Conservation (phyloP, 805 yeast species). For the Ogataea nitratoaversa region DNA sequence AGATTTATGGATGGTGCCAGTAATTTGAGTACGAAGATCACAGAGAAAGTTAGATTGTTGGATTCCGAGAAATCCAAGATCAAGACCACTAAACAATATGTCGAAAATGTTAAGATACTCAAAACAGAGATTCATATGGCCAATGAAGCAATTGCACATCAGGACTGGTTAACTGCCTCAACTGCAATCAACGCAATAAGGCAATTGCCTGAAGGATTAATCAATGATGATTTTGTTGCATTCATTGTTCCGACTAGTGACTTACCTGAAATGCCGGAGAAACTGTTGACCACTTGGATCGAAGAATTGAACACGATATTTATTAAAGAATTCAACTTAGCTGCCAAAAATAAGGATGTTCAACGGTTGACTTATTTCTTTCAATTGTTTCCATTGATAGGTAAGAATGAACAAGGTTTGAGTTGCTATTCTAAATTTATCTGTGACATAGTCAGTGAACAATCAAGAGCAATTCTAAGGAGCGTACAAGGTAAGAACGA, state of each 20-base stretch:
- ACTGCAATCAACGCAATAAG: constrained; percentile 52
- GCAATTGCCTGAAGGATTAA: constrained; percentile 48
- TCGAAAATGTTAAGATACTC: constrained; percentile 59
- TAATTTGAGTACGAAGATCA: constrained; percentile 59
- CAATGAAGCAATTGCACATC: constrained; percentile 59
- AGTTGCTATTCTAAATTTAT: constrained; percentile 81
- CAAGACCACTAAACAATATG: constrained; percentile 56
- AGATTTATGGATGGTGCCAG: constrained; percentile 56
- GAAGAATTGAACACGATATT: constrained; percentile 55
- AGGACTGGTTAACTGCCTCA: constrained; percentile 79
- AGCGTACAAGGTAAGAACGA: constrained; percentile 33
- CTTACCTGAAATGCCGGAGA: constrained; percentile 72
- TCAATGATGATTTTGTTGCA: constrained; percentile 65
- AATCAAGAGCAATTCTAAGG: constrained; percentile 64
- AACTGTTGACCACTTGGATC: constrained; percentile 54
- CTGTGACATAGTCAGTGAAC: constrained; percentile 76
- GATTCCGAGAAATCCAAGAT: constrained; percentile 71
- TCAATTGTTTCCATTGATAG: constrained; percentile 82
- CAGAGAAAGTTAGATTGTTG: constrained; percentile 62
- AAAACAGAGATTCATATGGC: constrained; percentile 64
- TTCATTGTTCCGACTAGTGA: constrained; percentile 83
- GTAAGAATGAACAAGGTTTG: constrained; percentile 66
- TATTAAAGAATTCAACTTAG: constrained; percentile 58
- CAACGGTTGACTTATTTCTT: constrained; percentile 72
- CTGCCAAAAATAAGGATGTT: constrained; percentile 64